phyloP scores from a whole-genome alignment of 2,329 filamentous ascomycete genomes.

The Hypomyces rosellus region DNA sequence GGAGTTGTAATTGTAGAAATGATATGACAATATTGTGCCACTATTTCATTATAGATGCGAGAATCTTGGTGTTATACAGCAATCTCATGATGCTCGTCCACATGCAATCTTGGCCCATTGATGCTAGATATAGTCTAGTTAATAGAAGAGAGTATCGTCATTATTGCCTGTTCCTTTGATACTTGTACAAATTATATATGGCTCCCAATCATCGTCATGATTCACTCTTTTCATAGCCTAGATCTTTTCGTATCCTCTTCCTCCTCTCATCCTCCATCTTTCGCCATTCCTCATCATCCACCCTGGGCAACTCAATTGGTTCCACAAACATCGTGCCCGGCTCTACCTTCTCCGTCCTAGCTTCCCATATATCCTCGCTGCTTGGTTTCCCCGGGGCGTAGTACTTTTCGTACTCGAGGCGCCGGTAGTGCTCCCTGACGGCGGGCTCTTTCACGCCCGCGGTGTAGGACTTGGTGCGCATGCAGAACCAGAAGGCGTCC shows the following conservation, averaged over 20 bases:
- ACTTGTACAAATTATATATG: background rate
- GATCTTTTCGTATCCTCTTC: conserved; percentile 27
- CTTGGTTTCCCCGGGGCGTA: conserved; percentile 58
- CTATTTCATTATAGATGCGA: no score
- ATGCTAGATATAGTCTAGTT: no score
- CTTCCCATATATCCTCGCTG: conserved; percentile 87
- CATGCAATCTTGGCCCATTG: background rate
- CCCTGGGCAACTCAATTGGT: conserved; percentile 30
- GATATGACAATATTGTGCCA: no score
- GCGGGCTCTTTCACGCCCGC: conserved; percentile 53
- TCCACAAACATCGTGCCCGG: conserved; percentile 40
- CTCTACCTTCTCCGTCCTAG: conserved; percentile 56
- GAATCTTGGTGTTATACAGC: background rate
- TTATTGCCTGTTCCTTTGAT: background rate
- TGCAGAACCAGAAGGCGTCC: conserved; percentile 97
- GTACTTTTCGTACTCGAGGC: conserved; percentile 60
- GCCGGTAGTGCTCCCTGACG: conserved; percentile 62
- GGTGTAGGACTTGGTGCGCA: conserved; percentile 66
- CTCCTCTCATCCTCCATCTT: conserved; percentile 29
- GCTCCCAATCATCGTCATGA: conserved; percentile 6
- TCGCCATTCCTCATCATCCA: conserved; percentile 40
- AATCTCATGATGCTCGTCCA: background rate
- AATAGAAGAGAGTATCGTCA: background rate
- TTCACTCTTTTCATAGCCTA: conserved; percentile 22
- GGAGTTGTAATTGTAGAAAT: no score